Evolutionary conservation across 2,329 filamentous ascomycete genomes (phyloP), one percentile per base, ranked within the genome.

Genomic region (Coleophoma eucalyptorum): DNA sequence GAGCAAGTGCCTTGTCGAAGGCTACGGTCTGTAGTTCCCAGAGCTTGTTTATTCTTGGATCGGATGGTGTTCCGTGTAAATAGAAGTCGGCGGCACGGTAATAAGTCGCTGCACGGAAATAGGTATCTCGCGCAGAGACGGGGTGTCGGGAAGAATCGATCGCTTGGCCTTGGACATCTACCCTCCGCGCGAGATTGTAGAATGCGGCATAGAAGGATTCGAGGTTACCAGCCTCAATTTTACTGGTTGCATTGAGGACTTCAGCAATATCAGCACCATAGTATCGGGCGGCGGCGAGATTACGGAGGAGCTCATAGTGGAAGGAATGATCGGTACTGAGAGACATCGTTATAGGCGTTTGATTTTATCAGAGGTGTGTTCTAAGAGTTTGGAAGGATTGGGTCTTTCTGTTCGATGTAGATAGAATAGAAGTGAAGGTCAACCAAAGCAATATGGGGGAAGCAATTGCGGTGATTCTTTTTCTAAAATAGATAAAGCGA

Each of bases 41-140:
- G 76, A 0, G 71, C 47, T 0, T 49, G 58, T 43, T 65, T 61
- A 49, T 76, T 70, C 5, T 68, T 66, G 3, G 72, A 69, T 46
- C 77, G 68, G 12, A 48, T 63, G 64, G 60, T 64, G 58, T 77
- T 1, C 62, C 65, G 45, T 71, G 67, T 10, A 74, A 60, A 55
- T 67, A 77, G 53, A 73, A 72, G 52, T 71, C 68, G 5, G 21
- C 4, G 21, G 21, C 21, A 8, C 26, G 26, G 26, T 26, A 26
- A 26, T 26, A 26, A 26, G 26, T 26, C 8, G 74, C 68, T 0
- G 58, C 48, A 19, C 73, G 65, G 55, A 76, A 74, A 58, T 58
- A 61, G 10, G 59, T 59, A 43, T 69, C 64, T 18, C 66, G 59
- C 20, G 49, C 58, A 3, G 61, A 62, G 35, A 63, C 54, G 4